Base-by-base conservation (phyloP, 495 filamentous ascomycete species). In the Annulohypoxylon stygium region DNA sequence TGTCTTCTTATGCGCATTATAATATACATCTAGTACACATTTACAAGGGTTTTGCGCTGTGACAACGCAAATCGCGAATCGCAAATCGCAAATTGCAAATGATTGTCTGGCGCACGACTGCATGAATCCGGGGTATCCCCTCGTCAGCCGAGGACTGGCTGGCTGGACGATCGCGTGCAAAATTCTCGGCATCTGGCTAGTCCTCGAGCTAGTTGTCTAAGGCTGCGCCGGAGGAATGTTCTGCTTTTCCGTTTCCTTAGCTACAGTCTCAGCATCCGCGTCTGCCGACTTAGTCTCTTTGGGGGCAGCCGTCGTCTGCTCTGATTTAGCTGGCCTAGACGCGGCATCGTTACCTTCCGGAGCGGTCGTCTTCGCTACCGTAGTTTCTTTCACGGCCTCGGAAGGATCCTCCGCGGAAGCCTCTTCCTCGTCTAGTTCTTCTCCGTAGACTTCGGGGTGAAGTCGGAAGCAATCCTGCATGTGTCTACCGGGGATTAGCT, bases 391-490 rank as follows among this genome's bases (percentile, higher is more conserved):
- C 18, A 48, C 45, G 1, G 62, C 26, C 26, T 60, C 71, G 25
- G 63, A 45, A 39, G 75, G 60, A n/a, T 74, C 71, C 33, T 83
- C 83, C n/a, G 82, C 81, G 11, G 78, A 71, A 8, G 75, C 82
- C n/a, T 96, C 94, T 26, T 97, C 93, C 43, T 92, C 93, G 55
- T 93, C 91, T 18, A 98, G 85, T 78, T 98, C 96, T n/a, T 90
- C 86, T 59, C 93, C 93, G 82, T 99, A 98, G 55, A 96, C 84
- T 33, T 98, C 96, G 34, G 96, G 96, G 80, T 98, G 89, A 78
- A 89, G 80, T 45, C 93, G 86, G 88, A 99, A 99, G 84, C 96
- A 99, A 78, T 95, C 90, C 87, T 99, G 96, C 96, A 99, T 99
- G 69, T 84, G 88, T 85, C 93, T 96, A 75, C 41, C 8, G 18